These are phyloP conservation scores for Beauveria rudraprayagi DNA, from an alignment of 2,329 filamentous ascomycete species.

Conservation along the genomic window DNA sequence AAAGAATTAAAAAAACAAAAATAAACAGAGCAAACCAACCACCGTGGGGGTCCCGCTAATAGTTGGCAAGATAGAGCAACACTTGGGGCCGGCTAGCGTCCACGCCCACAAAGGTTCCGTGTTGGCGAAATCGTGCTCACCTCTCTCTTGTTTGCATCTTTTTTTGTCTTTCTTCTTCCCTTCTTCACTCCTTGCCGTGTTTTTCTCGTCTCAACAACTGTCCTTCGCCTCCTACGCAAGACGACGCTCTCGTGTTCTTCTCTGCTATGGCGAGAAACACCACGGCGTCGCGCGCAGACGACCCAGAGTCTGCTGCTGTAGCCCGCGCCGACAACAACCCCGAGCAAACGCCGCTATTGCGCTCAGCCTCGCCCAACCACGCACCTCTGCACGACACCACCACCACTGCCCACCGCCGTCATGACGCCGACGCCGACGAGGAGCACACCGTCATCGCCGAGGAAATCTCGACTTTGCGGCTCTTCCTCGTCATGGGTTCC, in stretches of 20 bases:
- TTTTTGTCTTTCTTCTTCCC: too few species aligned
- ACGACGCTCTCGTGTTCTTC: background rate
- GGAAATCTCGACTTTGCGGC: slow-evolving; percentile 38
- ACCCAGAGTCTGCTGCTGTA: background rate
- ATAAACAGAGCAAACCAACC: too few species aligned
- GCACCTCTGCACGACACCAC: background rate
- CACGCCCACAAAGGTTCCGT: too few species aligned
- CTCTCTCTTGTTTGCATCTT: too few species aligned
- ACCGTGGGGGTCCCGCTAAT: too few species aligned
- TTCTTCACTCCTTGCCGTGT: too few species aligned
- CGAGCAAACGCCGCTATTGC: background rate
- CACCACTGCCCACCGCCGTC: background rate
- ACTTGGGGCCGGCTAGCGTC: too few species aligned
- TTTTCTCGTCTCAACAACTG: background rate
- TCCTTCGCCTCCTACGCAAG: background rate
- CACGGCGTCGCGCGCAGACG: background rate
- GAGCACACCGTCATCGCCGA: slow-evolving; percentile 34
- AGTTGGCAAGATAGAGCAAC: too few species aligned
- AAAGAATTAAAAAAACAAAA: too few species aligned
- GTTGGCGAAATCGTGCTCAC: too few species aligned
- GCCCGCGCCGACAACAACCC: background rate
- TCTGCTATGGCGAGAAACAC: background rate
- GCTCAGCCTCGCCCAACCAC: background rate
- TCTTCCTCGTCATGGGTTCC: slow-evolving; percentile 47
- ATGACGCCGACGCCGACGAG: background rate